Evolutionary conservation across 352 stramenopile species (phyloP), one percentile per base, ranked within the genome.

Genomic region (Pythium biforme): DNA sequence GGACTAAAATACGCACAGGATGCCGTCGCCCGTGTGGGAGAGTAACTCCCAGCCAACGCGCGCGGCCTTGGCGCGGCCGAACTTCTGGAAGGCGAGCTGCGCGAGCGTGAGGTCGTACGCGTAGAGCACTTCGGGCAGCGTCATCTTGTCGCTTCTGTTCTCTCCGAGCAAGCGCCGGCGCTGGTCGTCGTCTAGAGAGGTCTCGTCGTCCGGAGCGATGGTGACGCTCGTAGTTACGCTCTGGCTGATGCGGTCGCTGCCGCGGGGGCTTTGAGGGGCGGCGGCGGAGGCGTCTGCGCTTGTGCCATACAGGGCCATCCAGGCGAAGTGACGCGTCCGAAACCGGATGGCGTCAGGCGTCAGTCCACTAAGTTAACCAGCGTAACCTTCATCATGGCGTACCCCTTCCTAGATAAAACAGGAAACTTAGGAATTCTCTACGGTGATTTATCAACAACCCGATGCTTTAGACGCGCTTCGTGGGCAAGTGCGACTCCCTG

Each of bases 21-120:
- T 88, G 40, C 86, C 86, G 70, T 94, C 86, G 66, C 86, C 81
- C 34, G 86, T 86, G 64, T 92, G 81, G 46, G 80, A 92, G 72
- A 93, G 79, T 57, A 89, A 63, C 60, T 94, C 86, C 81, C 81
- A 89, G 46, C 81, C 74, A n/a, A 87, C 59, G 9, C 80, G 76
- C 47, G 64, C 58, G 23, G 53, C 75, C 25, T 69, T 66, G 53
- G 75, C 63, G 41, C 75, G 74, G 2, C 81, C 81, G 58, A 87
- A 91, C 50, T 75, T 74, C 54, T 87, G 81, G 74, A 88, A 90
- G 26, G 86, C 54, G 51, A 83, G 76, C 67, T 81, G 83, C 61
- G 81, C 84, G 70, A 79, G 73, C 68, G 73, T 86, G 59, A 94
- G 70, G 72, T 94, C 85, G 71, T 89, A 83, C 33, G 79, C 71